Conservation (phyloP, 768 basidiomycete genomes). For the Termitomyces heimii region DNA sequence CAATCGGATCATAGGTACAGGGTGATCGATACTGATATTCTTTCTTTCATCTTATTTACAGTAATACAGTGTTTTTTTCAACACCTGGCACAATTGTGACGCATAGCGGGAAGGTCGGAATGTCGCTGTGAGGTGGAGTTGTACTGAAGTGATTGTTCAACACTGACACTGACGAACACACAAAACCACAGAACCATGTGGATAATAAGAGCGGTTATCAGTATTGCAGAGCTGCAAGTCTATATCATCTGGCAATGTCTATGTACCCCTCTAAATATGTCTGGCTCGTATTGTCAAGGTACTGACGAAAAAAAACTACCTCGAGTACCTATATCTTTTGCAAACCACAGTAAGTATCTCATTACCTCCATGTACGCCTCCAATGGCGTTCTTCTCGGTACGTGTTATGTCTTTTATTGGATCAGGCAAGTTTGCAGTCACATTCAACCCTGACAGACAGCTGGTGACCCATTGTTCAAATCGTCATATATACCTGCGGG, state of each 20-base stretch:
- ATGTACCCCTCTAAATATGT: not conserved
- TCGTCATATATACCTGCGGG: no score
- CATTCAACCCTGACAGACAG: no score
- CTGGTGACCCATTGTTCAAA: no score
- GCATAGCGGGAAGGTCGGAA: conserved; percentile 34
- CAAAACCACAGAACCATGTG: conserved; percentile 32
- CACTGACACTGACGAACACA: not conserved
- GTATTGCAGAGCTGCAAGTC: conserved; percentile 32
- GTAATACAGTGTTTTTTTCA: conserved; percentile 27
- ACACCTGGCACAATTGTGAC: conserved; percentile 34
- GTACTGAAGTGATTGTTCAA: not conserved
- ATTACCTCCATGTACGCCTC: conserved; percentile 50
- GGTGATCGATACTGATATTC: conserved; percentile 19
- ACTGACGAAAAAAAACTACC: conserved; percentile 63
- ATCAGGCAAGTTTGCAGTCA: no score
- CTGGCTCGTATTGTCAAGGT: conserved; percentile 33
- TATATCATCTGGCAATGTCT: conserved; percentile 32
- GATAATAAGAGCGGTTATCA: conserved; percentile 34
- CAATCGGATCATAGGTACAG: conserved; percentile 38
- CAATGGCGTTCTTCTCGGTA: conserved; percentile 44
- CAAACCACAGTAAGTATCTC: conserved; percentile 49
- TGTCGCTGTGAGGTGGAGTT: conserved; percentile 25
- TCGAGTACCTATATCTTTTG: conserved; percentile 59
- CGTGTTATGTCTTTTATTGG: not conserved
- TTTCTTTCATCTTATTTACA: not conserved